Evolutionary conservation across 768 basidiomycete species (phyloP), one percentile per base, ranked within the genome.

Genomic region (Lyophyllum shimeji): DNA sequence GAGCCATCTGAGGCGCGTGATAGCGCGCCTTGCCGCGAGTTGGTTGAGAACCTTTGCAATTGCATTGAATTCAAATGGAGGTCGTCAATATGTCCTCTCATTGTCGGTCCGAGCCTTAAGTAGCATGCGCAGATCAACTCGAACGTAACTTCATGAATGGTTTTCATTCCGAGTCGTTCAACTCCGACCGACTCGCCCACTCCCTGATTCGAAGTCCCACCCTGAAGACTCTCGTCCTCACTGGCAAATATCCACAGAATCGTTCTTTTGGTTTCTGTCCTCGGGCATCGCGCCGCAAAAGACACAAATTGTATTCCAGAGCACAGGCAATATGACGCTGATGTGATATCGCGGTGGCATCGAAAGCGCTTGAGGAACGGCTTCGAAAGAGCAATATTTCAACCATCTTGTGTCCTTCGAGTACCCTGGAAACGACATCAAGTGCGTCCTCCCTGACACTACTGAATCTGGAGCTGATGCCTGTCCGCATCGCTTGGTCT

Each of bases 41-140:
- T 58, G 39, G 18, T 50, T n/a, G 43, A 50, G 1, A 27, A 33
- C 4, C 42, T 58, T 5, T 20, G 31, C 25, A n/a, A 23, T 9
- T 50, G 53, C 29, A 45, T 58, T n/a, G 34, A 29, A 29, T 29
- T 9, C 3, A 17, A 23, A 8, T 58, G 57, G 57, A 40, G 48
- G n/a, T 25, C 29, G 6, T 29, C 53, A 52, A 52, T 58, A 47
- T 13, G 33, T 47, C 31, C n/a, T 39, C 33, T 40, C 11, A 31
- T 18, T 18, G 34, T 34, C n/a, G n/a, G 21, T n/a, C 20, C 4
- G 27, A 11, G 39, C 15, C 27, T 6, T 9, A 5, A 12, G 3
- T n/a, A n/a, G n/a, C n/a, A 18, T 25, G 25, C 27, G 7, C 15
- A 24, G 6, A 34, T 27, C 8, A 25, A n/a, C 20, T 50, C 13